phyloP scores from a whole-genome alignment of 371 early-diverging fungal species.

The Mortierella sp. region DNA sequence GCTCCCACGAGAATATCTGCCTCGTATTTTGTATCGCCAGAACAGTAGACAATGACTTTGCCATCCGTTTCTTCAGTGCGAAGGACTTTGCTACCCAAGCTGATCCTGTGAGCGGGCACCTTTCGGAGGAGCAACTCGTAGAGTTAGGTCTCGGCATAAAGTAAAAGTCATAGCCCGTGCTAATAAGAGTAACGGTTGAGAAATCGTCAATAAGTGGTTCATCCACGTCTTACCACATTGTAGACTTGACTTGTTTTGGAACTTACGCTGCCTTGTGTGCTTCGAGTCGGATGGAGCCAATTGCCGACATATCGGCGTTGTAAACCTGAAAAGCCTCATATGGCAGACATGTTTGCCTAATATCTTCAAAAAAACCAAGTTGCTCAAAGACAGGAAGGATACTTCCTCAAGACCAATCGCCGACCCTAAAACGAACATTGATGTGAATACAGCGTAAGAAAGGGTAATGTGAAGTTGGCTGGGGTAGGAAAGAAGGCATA shows the following conservation, averaged over 20 bases:
- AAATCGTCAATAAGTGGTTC: too few relatives aligned
- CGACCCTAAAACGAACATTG: constrained; percentile 7
- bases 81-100: constrained; percentile 11
- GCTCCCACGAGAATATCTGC: constrained; percentile 37
- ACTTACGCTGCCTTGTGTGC: neutral
- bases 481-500: neutral
- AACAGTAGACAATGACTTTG: constrained; percentile 19
- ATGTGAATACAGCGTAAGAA: neutral
- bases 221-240: too few relatives aligned
- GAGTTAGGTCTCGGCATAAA: constrained; percentile 16
- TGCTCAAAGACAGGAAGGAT: constrained; percentile 25
- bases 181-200: too few relatives aligned
- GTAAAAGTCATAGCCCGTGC: constrained; percentile 10
- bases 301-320: neutral
- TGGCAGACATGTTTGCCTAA: constrained; percentile 4
- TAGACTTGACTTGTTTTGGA: too few relatives aligned
- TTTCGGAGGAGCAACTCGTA: constrained; percentile 11
- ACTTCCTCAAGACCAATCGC: constrained; percentile 10
- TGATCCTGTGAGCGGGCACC: constrained; percentile 19
- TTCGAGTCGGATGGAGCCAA: constrained; percentile 4
- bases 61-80: neutral
- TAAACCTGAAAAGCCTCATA: neutral
- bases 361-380: constrained; percentile 15
- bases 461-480: neutral
- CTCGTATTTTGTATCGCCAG: constrained; percentile 6